Base-by-base conservation (phyloP, 1,284 basidiomycete genomes). In the Leccinum subrobustum region DNA sequence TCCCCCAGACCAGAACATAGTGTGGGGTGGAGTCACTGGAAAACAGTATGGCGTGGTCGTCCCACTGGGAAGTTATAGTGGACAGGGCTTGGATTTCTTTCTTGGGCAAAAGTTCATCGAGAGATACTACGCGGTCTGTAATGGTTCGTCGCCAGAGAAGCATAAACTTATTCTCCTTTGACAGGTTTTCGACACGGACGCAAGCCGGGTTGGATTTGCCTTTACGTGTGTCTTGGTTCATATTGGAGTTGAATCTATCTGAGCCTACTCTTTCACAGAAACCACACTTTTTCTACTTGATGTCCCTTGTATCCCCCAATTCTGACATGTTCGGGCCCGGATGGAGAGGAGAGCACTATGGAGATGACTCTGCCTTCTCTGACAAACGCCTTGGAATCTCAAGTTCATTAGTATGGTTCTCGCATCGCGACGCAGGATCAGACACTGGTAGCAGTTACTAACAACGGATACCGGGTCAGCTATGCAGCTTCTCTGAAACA, bases 21-120 rank as follows among this genome's bases (percentile, higher is more conserved):
- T 9, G 12, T 62, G 52, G 55, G 70, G 64, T 23, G 72, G 61
- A 4, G 37, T 35, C 4, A 0, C 64, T 18, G 50, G 27, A 5
- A 61, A 66, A 52, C 64, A 58, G 5, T 74, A 72, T 14, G 65
- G 70, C 12, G 42, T 64, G 1, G 37, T 72, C 14, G 20, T 4
- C 6, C 50, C n/a, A 33, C 1, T 61, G 42, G 67, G 65, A 27
- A 18, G 1, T 16, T 1, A 8, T 18, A 71, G 67, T 14, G 56
- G 59, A 3, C 1, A 39, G 16, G 65, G 73, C 3, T 25, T 72
- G 0, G 70, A 67, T 48, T 73, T 72, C 57, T 50, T 62, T 14
- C 6, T 75, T 2, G 73, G 69, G 42, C 61, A 68, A 25, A 67
- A 57, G 42, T 74, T 75, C 53, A 63, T 72, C 56, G 63, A 75